A percentile compares a stretch with the other conserved stretches of the same genome.
phyloP scores from a whole-genome alignment of 2,329 filamentous ascomycete species.

The Aspergillus sp. region DNA sequence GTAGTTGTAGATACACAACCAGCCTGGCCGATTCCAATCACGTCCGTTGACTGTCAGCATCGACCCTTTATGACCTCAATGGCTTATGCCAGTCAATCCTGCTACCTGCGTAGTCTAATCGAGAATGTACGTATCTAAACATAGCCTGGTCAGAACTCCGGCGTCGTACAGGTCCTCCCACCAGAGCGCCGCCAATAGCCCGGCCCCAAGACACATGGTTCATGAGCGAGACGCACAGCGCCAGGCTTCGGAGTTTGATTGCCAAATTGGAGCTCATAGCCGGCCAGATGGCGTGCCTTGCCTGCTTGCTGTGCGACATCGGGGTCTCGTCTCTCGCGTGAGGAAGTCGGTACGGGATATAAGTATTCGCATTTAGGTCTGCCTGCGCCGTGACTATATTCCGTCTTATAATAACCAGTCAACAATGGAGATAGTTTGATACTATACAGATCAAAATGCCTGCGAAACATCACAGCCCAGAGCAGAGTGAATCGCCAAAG shows the following conservation, averaged over 20 bases:
- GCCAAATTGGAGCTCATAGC: background rate
- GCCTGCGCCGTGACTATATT: slow-evolving; percentile 30
- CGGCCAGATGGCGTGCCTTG: background rate
- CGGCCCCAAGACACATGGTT: background rate
- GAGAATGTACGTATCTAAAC: background rate
- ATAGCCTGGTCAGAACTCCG: slow-evolving; percentile 4
- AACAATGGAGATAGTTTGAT: slow-evolving; percentile 3
- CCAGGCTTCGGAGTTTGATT: background rate
- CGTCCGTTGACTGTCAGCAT: slow-evolving; percentile 1
- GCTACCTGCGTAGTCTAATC: background rate
- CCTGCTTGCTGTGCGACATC: background rate
- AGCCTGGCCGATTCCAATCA: slow-evolving; percentile 1
- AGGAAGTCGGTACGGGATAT: background rate
- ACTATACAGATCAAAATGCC: slow-evolving; percentile 3
- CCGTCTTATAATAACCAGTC: slow-evolving; percentile 1
- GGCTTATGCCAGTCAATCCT: background rate
- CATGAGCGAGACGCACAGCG: background rate
- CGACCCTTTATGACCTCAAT: slow-evolving; percentile 5
- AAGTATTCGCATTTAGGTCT: slow-evolving; percentile 28
- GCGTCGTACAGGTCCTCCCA: slow-evolving; percentile 1
- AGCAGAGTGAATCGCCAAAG: slow-evolving; percentile 9
- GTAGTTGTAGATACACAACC: background rate
- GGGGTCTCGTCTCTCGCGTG: background rate
- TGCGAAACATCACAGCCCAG: background rate
- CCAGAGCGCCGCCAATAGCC: background rate